These are phyloP conservation scores for Aspergillus egyptiacus DNA, from an alignment of 495 filamentous ascomycete genomes.

Conservation along the genomic window DNA sequence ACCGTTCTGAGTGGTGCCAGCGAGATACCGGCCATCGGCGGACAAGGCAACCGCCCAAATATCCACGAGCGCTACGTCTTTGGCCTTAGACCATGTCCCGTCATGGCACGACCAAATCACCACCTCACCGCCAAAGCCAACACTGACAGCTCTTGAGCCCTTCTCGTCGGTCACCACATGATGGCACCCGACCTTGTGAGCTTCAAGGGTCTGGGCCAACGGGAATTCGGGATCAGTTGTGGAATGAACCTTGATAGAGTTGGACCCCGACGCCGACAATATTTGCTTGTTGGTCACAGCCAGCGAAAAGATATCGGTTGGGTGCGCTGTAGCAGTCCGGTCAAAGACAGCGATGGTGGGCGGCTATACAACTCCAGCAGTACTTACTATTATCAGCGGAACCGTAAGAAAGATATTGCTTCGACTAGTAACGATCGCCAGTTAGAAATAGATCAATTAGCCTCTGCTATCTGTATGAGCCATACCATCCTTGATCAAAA, in stretches of 20 bases:
- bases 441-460: background rate
- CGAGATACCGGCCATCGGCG: slow-evolving; percentile 73
- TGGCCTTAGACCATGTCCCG: slow-evolving; percentile 46
- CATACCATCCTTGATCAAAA: slow-evolving; percentile 17
- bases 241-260: slow-evolving; percentile 69
- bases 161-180: slow-evolving; percentile 67
- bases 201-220: slow-evolving; percentile 68
- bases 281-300: slow-evolving; percentile 72
- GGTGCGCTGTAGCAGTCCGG: slow-evolving; percentile 55
- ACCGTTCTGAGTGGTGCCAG: slow-evolving; percentile 75
- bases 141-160: slow-evolving; percentile 67
- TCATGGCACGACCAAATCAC: slow-evolving; percentile 67
- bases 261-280: slow-evolving; percentile 77
- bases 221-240: slow-evolving; percentile 64
- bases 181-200: slow-evolving; percentile 83
- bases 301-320: slow-evolving; percentile 82
- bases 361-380: background rate
- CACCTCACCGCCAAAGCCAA: slow-evolving; percentile 81
- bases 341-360: background rate
- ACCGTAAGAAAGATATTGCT: slow-evolving; percentile 92
- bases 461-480: background rate
- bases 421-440: slow-evolving; percentile 57
- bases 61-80: slow-evolving; percentile 51
- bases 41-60: slow-evolving; percentile 85
- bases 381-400: slow-evolving; percentile 76